Percentiles rank a stretch among this genome's conserved stretches.
Conservation (phyloP, 2,329 filamentous ascomycete genomes). For the Trichophyton mentagrophytes region DNA sequence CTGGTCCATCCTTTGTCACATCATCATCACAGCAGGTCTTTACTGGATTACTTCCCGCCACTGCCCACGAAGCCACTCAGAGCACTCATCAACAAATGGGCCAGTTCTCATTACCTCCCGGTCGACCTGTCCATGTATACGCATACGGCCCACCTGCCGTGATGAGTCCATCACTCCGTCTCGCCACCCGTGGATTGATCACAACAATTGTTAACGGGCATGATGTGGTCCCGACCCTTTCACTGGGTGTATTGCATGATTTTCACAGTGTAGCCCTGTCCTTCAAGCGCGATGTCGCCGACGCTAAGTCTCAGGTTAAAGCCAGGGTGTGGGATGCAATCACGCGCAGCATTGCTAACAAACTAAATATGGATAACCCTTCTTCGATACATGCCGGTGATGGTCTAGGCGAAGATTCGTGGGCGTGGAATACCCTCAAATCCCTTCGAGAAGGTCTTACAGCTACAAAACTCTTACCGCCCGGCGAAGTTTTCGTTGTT, state of each 20-base stretch:
- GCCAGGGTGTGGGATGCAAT: constrained; percentile 54
- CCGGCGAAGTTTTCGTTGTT: constrained; percentile 62
- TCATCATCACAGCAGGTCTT: constrained; percentile 35
- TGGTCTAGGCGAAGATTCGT: constrained; percentile 49
- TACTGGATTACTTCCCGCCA: constrained; percentile 24
- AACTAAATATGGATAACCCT: constrained; percentile 44
- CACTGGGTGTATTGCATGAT: constrained; percentile 60
- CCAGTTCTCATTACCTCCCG: constrained; percentile 46
- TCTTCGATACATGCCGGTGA: constrained; percentile 34
- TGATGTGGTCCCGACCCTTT: constrained; percentile 62
- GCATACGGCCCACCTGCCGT: constrained; percentile 64
- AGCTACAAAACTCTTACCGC: constrained; percentile 57
- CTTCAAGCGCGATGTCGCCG: constrained; percentile 58
- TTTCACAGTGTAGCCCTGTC: constrained; percentile 59
- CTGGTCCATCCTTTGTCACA: constrained; percentile 50
- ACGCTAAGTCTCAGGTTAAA: constrained; percentile 54
- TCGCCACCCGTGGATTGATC: constrained; percentile 59
- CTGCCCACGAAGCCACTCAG: not conserved
- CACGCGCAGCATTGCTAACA: constrained; percentile 47
- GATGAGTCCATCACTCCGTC: constrained; percentile 56
- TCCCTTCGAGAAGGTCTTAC: constrained; percentile 55
- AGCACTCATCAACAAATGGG: constrained; percentile 13
- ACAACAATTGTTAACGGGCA: constrained; percentile 61
- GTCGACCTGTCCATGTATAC: constrained; percentile 64
- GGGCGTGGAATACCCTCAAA: constrained; percentile 56